Percentiles rank a stretch among this genome's conserved stretches.
Conservation (phyloP, 345 rosid species). For the Atalantia buxifolia region DNA sequence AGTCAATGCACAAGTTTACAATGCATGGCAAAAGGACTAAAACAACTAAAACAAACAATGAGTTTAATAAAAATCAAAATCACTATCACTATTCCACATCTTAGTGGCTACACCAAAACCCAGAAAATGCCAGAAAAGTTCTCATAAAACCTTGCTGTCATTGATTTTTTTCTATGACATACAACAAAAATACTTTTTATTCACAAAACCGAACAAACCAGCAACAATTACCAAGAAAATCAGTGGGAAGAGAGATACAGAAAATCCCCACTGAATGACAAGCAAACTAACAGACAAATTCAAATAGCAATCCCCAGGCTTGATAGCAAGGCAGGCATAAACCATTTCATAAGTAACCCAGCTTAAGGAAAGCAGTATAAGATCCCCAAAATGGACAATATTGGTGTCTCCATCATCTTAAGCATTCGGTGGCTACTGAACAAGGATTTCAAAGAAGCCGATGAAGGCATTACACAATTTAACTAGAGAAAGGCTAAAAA, state of each 20-base stretch:
- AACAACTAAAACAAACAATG: not conserved
- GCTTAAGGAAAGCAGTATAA: not conserved
- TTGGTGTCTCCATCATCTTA: not conserved
- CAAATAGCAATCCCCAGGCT: not conserved
- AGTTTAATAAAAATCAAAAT: not conserved
- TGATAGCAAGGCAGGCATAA: not conserved
- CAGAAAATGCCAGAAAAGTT: not conserved
- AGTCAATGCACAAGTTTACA: not conserved
- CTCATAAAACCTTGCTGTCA: not conserved
- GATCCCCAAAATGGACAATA: not conserved
- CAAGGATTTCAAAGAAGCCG: not conserved
- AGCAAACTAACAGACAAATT: not conserved
- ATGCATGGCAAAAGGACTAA: not conserved
- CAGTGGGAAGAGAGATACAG: not conserved
- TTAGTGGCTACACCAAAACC: not conserved
- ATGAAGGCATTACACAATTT: not conserved
- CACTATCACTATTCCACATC: not conserved
- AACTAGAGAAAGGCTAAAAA: not conserved
- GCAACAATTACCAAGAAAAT: not conserved
- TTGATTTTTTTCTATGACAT: not conserved
- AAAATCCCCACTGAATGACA: not conserved
- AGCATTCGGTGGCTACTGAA: not conserved
- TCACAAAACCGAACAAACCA: not conserved
- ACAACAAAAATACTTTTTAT: not conserved
- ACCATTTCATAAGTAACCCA: not conserved